phyloP scores from a whole-genome alignment of 352 stramenopile genomes.

The Salisapilia sapeloensis region DNA sequence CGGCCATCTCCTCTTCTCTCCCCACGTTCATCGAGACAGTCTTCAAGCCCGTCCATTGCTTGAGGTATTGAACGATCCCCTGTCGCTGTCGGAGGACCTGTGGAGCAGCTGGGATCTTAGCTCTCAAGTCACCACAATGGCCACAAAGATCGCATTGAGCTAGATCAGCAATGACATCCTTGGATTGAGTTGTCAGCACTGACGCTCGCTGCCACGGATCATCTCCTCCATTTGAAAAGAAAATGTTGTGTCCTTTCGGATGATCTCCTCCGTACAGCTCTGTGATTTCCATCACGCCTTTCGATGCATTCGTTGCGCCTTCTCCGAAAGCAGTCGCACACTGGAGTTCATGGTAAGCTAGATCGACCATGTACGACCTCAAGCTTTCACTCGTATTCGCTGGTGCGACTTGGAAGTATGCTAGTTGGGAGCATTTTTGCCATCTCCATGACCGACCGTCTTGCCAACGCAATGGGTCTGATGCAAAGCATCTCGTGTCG shows the following conservation, averaged over 20 bases:
- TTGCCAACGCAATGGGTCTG: slow-evolving; percentile 28
- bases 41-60: slow-evolving; percentile 41
- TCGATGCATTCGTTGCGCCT: slow-evolving; percentile 23
- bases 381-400: slow-evolving; percentile 33
- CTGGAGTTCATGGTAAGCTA: slow-evolving; percentile 69
- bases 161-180: slow-evolving; percentile 44
- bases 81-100: slow-evolving; percentile 43
- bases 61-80: slow-evolving; percentile 41
- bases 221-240: slow-evolving; percentile 70
- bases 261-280: slow-evolving; percentile 62
- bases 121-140: slow-evolving; percentile 58
- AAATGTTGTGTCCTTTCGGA: slow-evolving; percentile 57
- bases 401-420: slow-evolving; percentile 75
- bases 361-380: slow-evolving; percentile 38
- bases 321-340: slow-evolving; percentile 60
- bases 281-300: slow-evolving; percentile 35
- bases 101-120: slow-evolving; percentile 18
- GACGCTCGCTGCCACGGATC: slow-evolving; percentile 77
- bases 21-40: too few relatives aligned
- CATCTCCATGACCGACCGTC: slow-evolving; percentile 75
- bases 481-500: slow-evolving; percentile 49
- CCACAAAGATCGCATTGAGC: slow-evolving; percentile 67
- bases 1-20: too few relatives aligned
- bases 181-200: slow-evolving; percentile 30
- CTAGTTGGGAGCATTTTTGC: slow-evolving; percentile 77